Evolutionary conservation across 371 early-diverging fungal genomes (phyloP).

Genomic region (Mucor saturninus): DNA sequence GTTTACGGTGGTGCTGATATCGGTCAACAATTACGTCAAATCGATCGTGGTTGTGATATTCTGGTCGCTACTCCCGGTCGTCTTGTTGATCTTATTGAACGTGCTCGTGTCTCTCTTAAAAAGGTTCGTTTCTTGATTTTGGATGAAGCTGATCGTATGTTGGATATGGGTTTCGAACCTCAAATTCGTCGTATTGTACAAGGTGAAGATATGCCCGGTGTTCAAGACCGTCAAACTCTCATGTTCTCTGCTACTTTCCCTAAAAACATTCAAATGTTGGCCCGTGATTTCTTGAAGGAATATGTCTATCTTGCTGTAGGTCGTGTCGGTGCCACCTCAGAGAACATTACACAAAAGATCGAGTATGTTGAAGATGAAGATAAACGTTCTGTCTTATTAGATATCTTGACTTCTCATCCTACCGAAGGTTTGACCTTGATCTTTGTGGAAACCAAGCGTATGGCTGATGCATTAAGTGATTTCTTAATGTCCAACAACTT

Average conservation of each 20-base stretch:
- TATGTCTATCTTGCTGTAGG: constrained; percentile 94
- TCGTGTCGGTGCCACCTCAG: constrained; percentile 92
- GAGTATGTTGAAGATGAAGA: constrained; percentile 88
- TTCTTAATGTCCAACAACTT: constrained; percentile 75
- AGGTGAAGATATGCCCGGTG: constrained; percentile 88
- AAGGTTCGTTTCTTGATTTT: constrained; percentile 87
- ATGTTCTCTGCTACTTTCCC: constrained; percentile 98
- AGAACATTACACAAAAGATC: constrained; percentile 92
- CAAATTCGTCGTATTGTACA: constrained; percentile 96
- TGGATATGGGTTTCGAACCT: constrained; percentile 99
- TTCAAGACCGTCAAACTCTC: constrained; percentile 85
- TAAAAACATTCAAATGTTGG: constrained; percentile 91
- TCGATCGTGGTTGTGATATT: constrained; percentile 93
- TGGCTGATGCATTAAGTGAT: constrained; percentile 93
- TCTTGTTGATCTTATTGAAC: constrained; percentile 93
- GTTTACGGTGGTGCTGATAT: constrained; percentile 96
- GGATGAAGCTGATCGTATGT: constrained; percentile 99
- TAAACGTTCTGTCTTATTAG: constrained; percentile 86
- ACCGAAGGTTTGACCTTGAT: constrained; percentile 87
- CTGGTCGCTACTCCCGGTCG: constrained; percentile 97
- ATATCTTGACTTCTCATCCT: constrained; percentile 77
- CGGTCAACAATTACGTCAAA: constrained; percentile 85
- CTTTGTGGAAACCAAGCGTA: constrained; percentile 99
- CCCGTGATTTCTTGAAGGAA: constrained; percentile 92
- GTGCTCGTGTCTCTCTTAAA: constrained; percentile 79